These are phyloP conservation scores for Magnolia changhungtana DNA, from an alignment of 164 flowering plant species.

Conservation along the genomic window DNA sequence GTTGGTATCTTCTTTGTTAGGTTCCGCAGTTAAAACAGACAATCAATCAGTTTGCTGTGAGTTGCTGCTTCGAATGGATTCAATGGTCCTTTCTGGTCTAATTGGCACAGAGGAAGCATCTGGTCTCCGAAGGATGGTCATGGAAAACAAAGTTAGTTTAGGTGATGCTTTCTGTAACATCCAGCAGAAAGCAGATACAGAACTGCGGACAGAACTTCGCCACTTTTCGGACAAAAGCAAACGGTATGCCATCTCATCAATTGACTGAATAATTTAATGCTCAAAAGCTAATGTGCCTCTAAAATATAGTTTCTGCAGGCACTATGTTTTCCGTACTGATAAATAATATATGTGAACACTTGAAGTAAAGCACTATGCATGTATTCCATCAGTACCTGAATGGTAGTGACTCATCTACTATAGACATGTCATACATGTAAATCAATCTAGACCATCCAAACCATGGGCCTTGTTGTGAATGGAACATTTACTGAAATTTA, in stretches of 20 bases:
- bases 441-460: background rate
- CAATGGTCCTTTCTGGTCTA: conserved; percentile 65
- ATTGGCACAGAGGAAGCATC: conserved; percentile 53
- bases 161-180: conserved; percentile 37
- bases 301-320: background rate
- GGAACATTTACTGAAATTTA: background rate
- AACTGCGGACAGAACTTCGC: conserved; percentile 54
- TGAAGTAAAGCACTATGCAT: background rate
- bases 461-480: background rate
- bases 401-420: background rate
- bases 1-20: background rate
- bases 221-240: conserved; percentile 35
- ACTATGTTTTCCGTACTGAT: background rate
- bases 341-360: background rate
- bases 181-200: conserved; percentile 41
- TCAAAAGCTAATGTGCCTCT: background rate
- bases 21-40: conserved; percentile 26
- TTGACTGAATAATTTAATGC: background rate
- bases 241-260: conserved; percentile 30
- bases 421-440: background rate
- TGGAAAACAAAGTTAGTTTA: conserved; percentile 32
- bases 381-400: background rate
- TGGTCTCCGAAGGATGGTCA: conserved; percentile 48
- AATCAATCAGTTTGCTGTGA: conserved; percentile 37
- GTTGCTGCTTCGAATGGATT: conserved; percentile 76